Conservation (phyloP, 257 asterid species). For the Fraxinus anomala region DNA sequence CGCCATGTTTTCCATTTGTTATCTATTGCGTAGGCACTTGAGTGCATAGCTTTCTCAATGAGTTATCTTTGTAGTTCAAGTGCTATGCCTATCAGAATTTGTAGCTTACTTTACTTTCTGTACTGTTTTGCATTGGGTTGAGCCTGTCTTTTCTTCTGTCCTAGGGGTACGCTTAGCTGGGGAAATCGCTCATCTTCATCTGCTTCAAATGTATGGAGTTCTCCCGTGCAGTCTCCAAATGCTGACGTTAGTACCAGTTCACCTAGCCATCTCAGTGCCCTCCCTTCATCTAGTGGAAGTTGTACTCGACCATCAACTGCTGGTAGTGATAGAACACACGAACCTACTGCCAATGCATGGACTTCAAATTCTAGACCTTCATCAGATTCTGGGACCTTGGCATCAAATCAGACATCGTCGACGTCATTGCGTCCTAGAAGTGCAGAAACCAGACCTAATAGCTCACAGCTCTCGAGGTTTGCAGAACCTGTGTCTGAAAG, state of each 20-base stretch:
- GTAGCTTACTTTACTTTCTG: constrained; percentile 5
- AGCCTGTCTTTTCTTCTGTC: constrained; percentile 28
- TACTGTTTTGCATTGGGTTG: constrained; percentile 26
- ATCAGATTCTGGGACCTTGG: constrained; percentile 83
- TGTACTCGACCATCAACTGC: constrained; percentile 93
- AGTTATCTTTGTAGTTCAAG: background rate
- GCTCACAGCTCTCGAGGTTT: constrained; percentile 91
- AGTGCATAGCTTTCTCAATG: background rate
- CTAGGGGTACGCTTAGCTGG: constrained; percentile 92
- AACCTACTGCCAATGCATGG: constrained; percentile 69
- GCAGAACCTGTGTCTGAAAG: constrained; percentile 73
- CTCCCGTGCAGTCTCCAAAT: constrained; percentile 69
- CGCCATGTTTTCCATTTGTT: constrained; percentile 14
- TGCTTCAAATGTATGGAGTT: constrained; percentile 81
- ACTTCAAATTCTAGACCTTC: constrained; percentile 89
- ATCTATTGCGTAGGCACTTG: constrained; percentile 4
- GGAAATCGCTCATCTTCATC: constrained; percentile 84
- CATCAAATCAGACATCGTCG: constrained; percentile 74
- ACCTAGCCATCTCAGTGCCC: constrained; percentile 71
- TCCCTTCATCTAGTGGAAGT: constrained; percentile 95
- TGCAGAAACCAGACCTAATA: constrained; percentile 90
- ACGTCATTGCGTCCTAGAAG: constrained; percentile 83
- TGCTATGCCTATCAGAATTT: constrained; percentile 4
- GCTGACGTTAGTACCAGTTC: constrained; percentile 75
- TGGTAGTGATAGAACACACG: constrained; percentile 80